A percentile compares a stretch with the other conserved stretches of the same genome.
phyloP scores from a whole-genome alignment of 345 rosid genomes.

The Capsella bursapastoris region DNA sequence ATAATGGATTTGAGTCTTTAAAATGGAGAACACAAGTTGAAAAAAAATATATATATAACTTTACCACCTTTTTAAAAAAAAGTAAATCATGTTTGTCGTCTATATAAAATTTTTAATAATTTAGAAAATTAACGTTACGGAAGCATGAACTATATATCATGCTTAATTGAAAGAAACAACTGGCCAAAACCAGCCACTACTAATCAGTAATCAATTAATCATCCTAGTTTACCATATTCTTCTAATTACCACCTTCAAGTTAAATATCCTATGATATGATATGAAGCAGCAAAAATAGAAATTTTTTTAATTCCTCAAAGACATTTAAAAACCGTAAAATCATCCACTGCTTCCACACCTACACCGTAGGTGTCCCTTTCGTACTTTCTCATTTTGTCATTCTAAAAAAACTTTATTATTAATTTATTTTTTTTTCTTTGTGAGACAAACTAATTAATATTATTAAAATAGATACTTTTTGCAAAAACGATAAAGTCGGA shows the following conservation, averaged over 20 bases:
- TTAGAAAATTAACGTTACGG: neutral
- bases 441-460: neutral
- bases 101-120: slow-evolving; percentile 12
- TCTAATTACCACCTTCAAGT: neutral
- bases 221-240: slow-evolving; percentile 24
- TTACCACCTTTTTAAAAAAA: neutral
- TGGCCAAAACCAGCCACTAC: slow-evolving; percentile 19
- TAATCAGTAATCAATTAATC: neutral
- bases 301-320: neutral
- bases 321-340: slow-evolving; percentile 14
- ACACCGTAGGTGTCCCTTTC: slow-evolving; percentile 43
- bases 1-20: neutral
- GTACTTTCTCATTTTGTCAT: slow-evolving; percentile 29
- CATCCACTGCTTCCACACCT: slow-evolving; percentile 9
- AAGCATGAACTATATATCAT: slow-evolving; percentile 17
- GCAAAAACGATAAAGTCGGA: slow-evolving; percentile 21
- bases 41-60: neutral
- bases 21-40: neutral
- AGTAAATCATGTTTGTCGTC: slow-evolving; percentile 4
- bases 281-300: neutral
- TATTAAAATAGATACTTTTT: slow-evolving; percentile 18
- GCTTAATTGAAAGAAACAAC: slow-evolving; percentile 13
- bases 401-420: neutral
- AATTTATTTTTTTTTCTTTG: too few relatives aligned
- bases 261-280: neutral